phyloP scores from a whole-genome alignment of 352 stramenopile genomes.

The Globisporangium camurandrum region DNA sequence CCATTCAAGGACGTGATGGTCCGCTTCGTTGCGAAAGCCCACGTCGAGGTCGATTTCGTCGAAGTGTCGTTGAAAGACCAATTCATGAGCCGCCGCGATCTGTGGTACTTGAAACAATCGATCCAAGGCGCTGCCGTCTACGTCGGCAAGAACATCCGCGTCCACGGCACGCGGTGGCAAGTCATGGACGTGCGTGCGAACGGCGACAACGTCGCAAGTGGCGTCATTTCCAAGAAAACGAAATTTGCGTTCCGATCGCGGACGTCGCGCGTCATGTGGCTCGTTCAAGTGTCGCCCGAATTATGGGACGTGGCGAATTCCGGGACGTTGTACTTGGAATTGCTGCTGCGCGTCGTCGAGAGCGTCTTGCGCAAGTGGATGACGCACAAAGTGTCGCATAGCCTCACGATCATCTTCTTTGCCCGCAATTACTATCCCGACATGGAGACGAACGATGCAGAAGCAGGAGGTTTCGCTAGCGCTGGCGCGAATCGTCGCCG shows the following conservation, averaged over 20 bases:
- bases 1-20: conserved; percentile 79
- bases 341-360: conserved; percentile 73
- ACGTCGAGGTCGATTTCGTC: conserved; percentile 83
- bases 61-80: conserved; percentile 89
- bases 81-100: conserved; percentile 88
- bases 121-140: conserved; percentile 65
- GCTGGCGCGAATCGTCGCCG: conserved; percentile 1
- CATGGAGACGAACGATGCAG: conserved; percentile 21
- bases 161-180: conserved; percentile 71
- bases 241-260: conserved; percentile 95
- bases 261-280: conserved; percentile 95
- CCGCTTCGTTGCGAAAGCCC: conserved; percentile 68
- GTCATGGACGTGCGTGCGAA: conserved; percentile 89
- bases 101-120: conserved; percentile 80
- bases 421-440: conserved; percentile 83
- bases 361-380: conserved; percentile 89
- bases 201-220: conserved; percentile 81
- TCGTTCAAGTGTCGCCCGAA: conserved; percentile 94
- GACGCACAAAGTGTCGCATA: conserved; percentile 86
- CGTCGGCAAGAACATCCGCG: conserved; percentile 68
- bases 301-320: conserved; percentile 92
- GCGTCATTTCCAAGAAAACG: conserved; percentile 92
- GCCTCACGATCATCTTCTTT: conserved; percentile 91
- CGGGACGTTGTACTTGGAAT: conserved; percentile 87
- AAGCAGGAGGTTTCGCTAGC: background rate